Base-by-base conservation (phyloP, 768 basidiomycete genomes). In the Pulveroboletus sp. region DNA sequence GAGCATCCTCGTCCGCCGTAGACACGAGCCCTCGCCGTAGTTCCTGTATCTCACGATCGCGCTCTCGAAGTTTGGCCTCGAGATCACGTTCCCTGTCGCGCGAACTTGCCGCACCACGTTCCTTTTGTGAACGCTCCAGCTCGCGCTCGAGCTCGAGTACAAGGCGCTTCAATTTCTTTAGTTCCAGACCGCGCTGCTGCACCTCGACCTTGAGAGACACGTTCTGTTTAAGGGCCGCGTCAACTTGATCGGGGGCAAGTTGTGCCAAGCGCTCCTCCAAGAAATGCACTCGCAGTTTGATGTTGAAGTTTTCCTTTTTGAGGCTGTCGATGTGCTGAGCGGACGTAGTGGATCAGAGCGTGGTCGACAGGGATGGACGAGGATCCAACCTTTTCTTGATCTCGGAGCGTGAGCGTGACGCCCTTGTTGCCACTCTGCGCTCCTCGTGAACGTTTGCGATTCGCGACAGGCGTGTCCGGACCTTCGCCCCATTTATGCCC, bases 221-320 rank as follows among this genome's bases (percentile, higher is more conserved):
- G 60, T 95, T 95, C 69, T 95, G 91, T 59, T 93, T 91, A 49
- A 92, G 79, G 5, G 87, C 89, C 5, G 88, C 86, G 61, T 96
- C 89, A 65, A 94, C 88, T 62, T 96, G 88, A 65, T 95, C 93
- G 0, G 93, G 92, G 0, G 89, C 88, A 41, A 93, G 82, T 59
- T 90, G 83, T 2, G 87, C 86, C 14, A 99, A 79, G 38, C 90
- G 85, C 61, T 98, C 93, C 68, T 97, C 91, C 36, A 96, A 80
- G 65, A 96, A 95, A 63, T 96, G 93, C 4, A 97, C 89, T 50
- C 93, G 89, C 44, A 98, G 80, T 68, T 97, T 96, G 64, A 99
- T 85, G 62, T 86, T 87, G 68, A 98, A 97, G 75, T 95, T 95
- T 67, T 98, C 94, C 67, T 94, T 96, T 73, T 95, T 93, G 61